These are phyloP conservation scores for Scleroderma citrinum DNA, from an alignment of 768 basidiomycete species.

Conservation along the genomic window DNA sequence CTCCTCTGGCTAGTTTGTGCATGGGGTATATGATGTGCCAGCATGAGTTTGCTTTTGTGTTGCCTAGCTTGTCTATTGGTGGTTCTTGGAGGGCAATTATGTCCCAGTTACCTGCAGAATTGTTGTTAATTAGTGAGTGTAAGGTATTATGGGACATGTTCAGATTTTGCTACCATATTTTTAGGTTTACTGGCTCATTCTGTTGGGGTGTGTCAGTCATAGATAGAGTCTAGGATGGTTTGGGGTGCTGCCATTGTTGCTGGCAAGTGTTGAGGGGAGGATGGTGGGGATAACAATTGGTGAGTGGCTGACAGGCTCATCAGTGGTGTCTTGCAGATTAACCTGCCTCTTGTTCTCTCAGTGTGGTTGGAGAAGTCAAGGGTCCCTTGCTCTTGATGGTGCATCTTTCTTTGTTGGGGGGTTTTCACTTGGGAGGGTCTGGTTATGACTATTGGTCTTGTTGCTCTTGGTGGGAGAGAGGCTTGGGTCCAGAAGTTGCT, in stretches of 20 bases:
- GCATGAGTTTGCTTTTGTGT: background rate
- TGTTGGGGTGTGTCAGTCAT: background rate
- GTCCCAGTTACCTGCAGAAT: background rate
- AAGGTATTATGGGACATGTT: conserved; percentile 19
- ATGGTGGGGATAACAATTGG: too few species aligned
- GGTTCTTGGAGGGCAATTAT: conserved; percentile 4
- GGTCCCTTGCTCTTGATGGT: background rate
- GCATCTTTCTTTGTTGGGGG: background rate
- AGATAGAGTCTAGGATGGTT: background rate
- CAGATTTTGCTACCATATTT: conserved; percentile 27
- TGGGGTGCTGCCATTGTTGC: background rate
- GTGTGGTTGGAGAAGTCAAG: too few species aligned
- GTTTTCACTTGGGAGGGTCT: background rate
- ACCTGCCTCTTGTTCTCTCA: too few species aligned
- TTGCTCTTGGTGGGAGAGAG: background rate
- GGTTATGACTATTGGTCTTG: background rate
- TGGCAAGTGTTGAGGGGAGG: too few species aligned
- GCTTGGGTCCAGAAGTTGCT: conserved; percentile 8
- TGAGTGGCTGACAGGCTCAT: too few species aligned
- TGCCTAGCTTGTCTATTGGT: background rate
- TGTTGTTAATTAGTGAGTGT: conserved; percentile 9
- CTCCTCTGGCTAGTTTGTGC: background rate
- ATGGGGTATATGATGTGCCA: background rate
- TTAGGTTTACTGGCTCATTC: background rate
- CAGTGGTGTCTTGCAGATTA: too few species aligned